phyloP scores from a whole-genome alignment of 305 asterid genomes.

The Ilex paraguariensis region DNA sequence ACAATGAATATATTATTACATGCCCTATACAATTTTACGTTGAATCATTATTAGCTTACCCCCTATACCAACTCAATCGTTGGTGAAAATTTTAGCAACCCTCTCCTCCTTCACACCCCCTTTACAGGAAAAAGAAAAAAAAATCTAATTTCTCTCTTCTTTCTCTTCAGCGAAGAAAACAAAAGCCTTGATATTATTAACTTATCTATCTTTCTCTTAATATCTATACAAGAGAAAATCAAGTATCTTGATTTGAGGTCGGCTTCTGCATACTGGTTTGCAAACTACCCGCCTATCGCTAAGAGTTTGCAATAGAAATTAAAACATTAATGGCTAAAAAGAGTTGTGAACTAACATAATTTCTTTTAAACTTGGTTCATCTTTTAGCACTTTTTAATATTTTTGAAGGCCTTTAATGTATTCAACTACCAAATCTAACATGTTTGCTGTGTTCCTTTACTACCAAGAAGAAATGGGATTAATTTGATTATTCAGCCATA shows the following conservation, averaged over 20 bases:
- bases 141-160: too few relatives aligned
- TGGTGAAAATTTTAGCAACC: too few relatives aligned
- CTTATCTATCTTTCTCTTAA: neutral
- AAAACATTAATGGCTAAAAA: neutral
- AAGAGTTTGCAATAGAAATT: slow-evolving; percentile 38
- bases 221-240: slow-evolving; percentile 13
- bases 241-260: slow-evolving; percentile 22
- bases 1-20: too few relatives aligned
- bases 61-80: too few relatives aligned
- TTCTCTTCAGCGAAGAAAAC: too few relatives aligned
- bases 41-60: too few relatives aligned
- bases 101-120: too few relatives aligned
- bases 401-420: slow-evolving; percentile 74
- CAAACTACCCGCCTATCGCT: slow-evolving; percentile 49
- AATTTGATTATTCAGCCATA: too few relatives aligned
- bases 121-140: too few relatives aligned
- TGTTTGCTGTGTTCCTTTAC: slow-evolving; percentile 92
- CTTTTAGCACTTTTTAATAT: slow-evolving; percentile 54
- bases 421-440: slow-evolving; percentile 87
- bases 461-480: slow-evolving; percentile 20
- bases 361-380: neutral
- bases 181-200: too few relatives aligned
- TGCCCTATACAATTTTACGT: too few relatives aligned
- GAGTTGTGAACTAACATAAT: neutral
- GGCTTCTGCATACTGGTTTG: slow-evolving; percentile 39